phyloP scores from a whole-genome alignment of 1,284 basidiomycete species.

The Wallemia mellicola region DNA sequence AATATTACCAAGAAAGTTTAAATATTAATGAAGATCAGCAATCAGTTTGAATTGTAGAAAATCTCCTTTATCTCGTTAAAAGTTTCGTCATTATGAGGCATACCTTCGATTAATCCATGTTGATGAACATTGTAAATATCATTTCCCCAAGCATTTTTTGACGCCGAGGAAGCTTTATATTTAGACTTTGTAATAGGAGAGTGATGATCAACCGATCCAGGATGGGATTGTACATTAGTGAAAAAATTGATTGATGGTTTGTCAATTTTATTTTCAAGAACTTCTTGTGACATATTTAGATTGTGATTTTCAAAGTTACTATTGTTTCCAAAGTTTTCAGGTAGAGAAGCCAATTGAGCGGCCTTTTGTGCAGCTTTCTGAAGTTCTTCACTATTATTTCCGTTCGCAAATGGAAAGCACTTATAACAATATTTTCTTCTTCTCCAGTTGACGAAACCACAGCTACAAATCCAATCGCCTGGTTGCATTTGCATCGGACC shows the following conservation, averaged over 20 bases:
- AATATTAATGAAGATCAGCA: too few species aligned
- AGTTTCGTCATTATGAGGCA: not conserved
- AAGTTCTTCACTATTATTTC: conserved; percentile 1
- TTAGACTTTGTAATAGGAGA: not conserved
- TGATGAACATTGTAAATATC: not conserved
- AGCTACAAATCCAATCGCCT: conserved; percentile 63
- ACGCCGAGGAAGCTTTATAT: not conserved
- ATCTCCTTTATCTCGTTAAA: too few species aligned
- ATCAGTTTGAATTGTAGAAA: too few species aligned
- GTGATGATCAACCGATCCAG: not conserved
- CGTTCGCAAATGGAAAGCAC: conserved; percentile 6
- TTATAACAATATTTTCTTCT: conserved; percentile 7
- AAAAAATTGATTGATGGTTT: not conserved
- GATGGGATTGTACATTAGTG: not conserved
- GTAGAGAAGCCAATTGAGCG: conserved; percentile 9
- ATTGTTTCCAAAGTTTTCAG: too few species aligned
- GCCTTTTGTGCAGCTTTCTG: conserved; percentile 9
- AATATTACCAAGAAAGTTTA: too few species aligned
- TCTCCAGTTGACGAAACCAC: conserved; percentile 19
- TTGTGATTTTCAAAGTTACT: too few species aligned
- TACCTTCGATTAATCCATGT: not conserved
- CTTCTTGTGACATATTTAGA: not conserved
- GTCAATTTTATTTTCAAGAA: not conserved
- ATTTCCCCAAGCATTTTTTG: not conserved
- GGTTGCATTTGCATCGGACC: conserved; percentile 60